phyloP scores from a whole-genome alignment of 441 rosid genomes.

The Erodium texanum region DNA sequence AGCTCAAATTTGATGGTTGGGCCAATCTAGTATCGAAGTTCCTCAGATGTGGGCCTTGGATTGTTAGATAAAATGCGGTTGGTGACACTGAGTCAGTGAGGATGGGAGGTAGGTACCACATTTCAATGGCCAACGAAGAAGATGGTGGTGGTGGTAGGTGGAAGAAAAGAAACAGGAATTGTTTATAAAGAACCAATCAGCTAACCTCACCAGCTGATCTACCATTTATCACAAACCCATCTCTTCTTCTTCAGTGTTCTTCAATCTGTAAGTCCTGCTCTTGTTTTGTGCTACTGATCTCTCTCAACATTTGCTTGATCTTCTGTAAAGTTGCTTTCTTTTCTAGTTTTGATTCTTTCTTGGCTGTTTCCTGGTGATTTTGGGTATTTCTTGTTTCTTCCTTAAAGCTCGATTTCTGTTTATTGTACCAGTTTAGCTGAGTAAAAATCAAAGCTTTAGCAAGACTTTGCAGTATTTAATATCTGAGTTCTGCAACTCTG shows the following conservation, averaged over 20 bases:
- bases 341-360: neutral
- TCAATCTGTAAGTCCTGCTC: neutral
- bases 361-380: neutral
- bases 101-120: neutral
- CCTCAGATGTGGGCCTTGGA: neutral
- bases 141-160: slow-evolving; percentile 1
- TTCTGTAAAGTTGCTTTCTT: neutral
- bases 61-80: neutral
- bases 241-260: neutral
- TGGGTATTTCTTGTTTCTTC: neutral
- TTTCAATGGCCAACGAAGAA: neutral
- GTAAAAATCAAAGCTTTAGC: neutral
- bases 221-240: neutral
- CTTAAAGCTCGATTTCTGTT: neutral
- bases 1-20: neutral
- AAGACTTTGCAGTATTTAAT: neutral
- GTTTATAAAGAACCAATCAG: neutral
- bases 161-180: neutral
- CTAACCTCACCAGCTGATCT: neutral
- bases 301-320: neutral
- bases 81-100: neutral
- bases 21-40: neutral
- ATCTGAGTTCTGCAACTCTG: no score
- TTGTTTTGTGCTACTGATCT: neutral
- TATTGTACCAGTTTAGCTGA: neutral